Evolutionary conservation across 208 protist genomes (phyloP), one percentile per base, ranked within the genome.

Genomic region (Crithidia brevicula): DNA sequence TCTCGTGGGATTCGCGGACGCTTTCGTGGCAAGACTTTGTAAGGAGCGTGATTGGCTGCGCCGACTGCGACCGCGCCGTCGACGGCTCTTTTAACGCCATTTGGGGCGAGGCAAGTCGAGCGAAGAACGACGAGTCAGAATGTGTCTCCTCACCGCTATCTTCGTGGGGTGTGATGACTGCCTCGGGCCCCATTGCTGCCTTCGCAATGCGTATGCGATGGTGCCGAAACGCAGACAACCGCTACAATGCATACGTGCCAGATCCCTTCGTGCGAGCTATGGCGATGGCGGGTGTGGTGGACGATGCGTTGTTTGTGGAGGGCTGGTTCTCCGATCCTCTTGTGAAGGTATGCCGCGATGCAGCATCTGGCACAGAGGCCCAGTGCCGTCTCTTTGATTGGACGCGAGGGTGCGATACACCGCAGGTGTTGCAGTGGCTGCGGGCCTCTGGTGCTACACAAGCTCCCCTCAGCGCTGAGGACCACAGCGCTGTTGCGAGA

Each of bases 1-100:
- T 76, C 23, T 57, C 54, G 25, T 93, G 80, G 81, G 82, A 93
- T 36, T 68, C 78, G 47, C 51, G 61, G 11, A 40, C 70, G 47
- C 74, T 86, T 38, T 82, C 73, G n/a, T 93, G 83, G 83, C 28
- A 58, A 2, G 65, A 77, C 47, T 85, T 93, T 61, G 53, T 64
- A 13, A n/a, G 60, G 30, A 43, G 74, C 23, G 71, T 93, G 4
- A 81, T 96, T 46, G 91, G 91, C 54, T 70, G 72, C 42, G 58
- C 67, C 9, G 73, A 94, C 72, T 69, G 80, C 15, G 72, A 49
- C 5, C 60, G 66, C 9, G 81, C 86, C 20, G 53, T 31, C 8
- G 20, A 45, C 3, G 67, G 69, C 7, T 87, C 81, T 6, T 65
- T 96, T 31, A 80, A 89, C 34, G 78, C 76, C 1, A 64, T 96